These are phyloP conservation scores for Pilaira anomala DNA, from an alignment of 192 early-diverging fungal species.

Conservation along the genomic window DNA sequence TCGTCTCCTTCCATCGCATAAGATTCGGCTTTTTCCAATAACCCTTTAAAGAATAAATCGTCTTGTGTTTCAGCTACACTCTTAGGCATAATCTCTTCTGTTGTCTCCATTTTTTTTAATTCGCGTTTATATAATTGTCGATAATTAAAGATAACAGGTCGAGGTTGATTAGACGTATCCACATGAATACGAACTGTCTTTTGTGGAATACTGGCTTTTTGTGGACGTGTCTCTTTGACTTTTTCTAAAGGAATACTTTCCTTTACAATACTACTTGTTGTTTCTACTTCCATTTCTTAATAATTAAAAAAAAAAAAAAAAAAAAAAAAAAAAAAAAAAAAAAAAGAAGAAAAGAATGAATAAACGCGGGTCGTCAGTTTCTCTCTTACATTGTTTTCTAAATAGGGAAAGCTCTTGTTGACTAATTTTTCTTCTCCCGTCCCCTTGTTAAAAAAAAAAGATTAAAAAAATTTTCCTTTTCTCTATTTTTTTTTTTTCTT, in stretches of 20 bases:
- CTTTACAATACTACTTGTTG: no score
- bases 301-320: neutral
- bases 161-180: neutral
- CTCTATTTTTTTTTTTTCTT: neutral
- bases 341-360: neutral
- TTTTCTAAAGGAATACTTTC: no score
- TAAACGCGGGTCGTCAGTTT: neutral
- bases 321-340: neutral
- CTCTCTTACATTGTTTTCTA: neutral
- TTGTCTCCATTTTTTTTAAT: neutral
- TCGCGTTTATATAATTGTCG: slow-evolving; percentile 3
- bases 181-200: neutral
- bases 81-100: neutral
- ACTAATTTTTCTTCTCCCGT: no score
- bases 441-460: neutral
- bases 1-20: slow-evolving; percentile 8
- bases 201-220: neutral
- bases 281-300: neutral
- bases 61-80: neutral
- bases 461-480: neutral
- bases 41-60: neutral
- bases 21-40: neutral
- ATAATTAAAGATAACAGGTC: slow-evolving; percentile 7
- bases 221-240: no score
- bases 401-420: no score